These are phyloP conservation scores for Mortierella claussenii DNA, from an alignment of 192 early-diverging fungal genomes.

Conservation along the genomic window DNA sequence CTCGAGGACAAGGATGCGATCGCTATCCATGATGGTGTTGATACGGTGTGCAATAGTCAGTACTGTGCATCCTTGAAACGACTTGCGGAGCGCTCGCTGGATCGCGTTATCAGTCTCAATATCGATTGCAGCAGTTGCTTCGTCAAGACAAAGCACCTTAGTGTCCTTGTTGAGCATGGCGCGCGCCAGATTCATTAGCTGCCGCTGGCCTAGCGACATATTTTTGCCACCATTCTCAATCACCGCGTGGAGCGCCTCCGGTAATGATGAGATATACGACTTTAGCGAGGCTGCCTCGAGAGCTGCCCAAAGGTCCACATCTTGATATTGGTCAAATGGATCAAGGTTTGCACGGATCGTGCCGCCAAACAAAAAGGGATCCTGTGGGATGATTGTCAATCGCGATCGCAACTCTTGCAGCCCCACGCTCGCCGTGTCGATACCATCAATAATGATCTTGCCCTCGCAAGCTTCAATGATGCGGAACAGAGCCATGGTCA, in stretches of 20 bases:
- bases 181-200: constrained; percentile 72
- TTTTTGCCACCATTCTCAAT: constrained; percentile 16
- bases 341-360: constrained; percentile 68
- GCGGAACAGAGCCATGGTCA: constrained; percentile 74
- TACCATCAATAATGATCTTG: constrained; percentile 63
- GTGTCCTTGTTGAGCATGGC: constrained; percentile 63
- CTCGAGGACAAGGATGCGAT: constrained; percentile 81
- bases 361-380: constrained; percentile 71
- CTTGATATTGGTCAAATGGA: constrained; percentile 59
- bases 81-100: constrained; percentile 20
- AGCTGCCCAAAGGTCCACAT: constrained; percentile 60
- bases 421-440: constrained; percentile 66
- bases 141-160: constrained; percentile 70
- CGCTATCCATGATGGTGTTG: constrained; percentile 70
- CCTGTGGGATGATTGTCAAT: constrained; percentile 79
- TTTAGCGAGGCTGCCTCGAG: constrained; percentile 65
- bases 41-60: constrained; percentile 81
- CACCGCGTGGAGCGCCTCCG: constrained; percentile 35
- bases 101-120: constrained; percentile 66
- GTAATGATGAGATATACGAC: constrained; percentile 47
- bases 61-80: constrained; percentile 35
- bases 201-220: constrained; percentile 64
- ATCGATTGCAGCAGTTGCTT: constrained; percentile 77
- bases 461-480: constrained; percentile 69
- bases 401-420: constrained; percentile 64